Base-by-base conservation (phyloP, 1,139 yeast genomes). In the Suhomyces anneliseae region DNA sequence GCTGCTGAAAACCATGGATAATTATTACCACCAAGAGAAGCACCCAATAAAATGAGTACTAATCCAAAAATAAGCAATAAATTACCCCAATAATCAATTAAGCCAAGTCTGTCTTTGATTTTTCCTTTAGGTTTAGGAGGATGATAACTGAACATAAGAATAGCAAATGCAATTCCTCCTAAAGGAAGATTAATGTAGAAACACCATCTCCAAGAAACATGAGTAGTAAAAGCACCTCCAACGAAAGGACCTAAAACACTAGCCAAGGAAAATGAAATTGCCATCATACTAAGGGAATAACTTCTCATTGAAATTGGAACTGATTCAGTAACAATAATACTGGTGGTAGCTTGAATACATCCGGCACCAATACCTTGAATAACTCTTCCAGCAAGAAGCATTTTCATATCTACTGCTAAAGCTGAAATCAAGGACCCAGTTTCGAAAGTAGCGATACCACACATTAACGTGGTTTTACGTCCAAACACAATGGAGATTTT, bases 151-250 rank as follows among this genome's bases (percentile, higher is more conserved):
- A 58, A 46, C 4, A 51, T 12, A 8, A 61, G 48, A 32, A 55
- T 41, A 2, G 47, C 40, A 37, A 54, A 51, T 1, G 67, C 64
- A 11, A 56, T 33, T 6, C 56, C 64, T 0, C 67, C 67, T 32
- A 61, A 40, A 7, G 67, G 67, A 37, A 62, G 50, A 38, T 62
- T 62, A 49, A 62, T 56, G 48, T 61, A 62, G 54, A 61, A 62
- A 39, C 65, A 61, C 65, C 65, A 61, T 40, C 66, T 51, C 67
- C 67, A 62, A 7, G 57, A 44, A 1, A 56, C 65, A 24, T 56
- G 53, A 8, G 56, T 39, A 7, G 65, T 51, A 36, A 62, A 56
- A 2, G 61, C 66, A 2, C 67, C 66, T 2, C 67, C 66, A 9
- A 61, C 50, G 38, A 62, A 58, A 0, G 67, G 67, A 1, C 66